Evolutionary conservation across 495 filamentous ascomycete species (phyloP).

Genomic region (Neurospora intermedia): DNA sequence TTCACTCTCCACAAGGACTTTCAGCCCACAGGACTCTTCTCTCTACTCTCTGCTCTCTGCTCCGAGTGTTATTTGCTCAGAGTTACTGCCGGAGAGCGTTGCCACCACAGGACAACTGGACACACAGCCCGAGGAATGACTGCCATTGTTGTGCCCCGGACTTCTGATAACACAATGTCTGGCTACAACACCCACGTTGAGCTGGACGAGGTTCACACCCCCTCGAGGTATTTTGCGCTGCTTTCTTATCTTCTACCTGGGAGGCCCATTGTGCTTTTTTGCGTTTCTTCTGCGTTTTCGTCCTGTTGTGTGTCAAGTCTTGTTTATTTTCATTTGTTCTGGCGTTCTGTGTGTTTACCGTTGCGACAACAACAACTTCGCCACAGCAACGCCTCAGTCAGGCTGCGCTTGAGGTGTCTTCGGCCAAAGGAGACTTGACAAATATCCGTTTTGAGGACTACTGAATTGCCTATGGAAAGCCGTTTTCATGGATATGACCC

Average conservation of each 20-base stretch:
- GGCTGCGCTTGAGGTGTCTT: not conserved
- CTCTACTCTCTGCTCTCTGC: slow-evolving; percentile 8
- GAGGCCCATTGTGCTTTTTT: slow-evolving; percentile 24
- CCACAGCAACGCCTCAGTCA: not conserved
- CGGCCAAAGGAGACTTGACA: not conserved
- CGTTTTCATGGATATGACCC: not conserved
- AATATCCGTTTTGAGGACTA: not conserved
- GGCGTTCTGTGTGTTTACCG: not conserved
- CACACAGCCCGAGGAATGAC: slow-evolving; percentile 22
- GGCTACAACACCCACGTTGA: slow-evolving; percentile 34
- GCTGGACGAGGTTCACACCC: slow-evolving; percentile 42
- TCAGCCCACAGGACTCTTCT: slow-evolving; percentile 15
- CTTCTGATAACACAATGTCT: slow-evolving; percentile 31
- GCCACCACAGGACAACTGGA: slow-evolving; percentile 1
- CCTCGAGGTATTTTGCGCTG: slow-evolving; percentile 40
- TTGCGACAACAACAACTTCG: not conserved
- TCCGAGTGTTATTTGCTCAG: slow-evolving; percentile 12
- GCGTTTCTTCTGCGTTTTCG: not conserved
- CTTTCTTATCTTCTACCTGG: slow-evolving; percentile 21
- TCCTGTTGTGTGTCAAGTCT: slow-evolving; percentile 21
- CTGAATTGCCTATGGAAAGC: not conserved
- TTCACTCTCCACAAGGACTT: not conserved
- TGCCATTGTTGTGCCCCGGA: slow-evolving; percentile 34
- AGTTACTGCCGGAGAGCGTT: not conserved
- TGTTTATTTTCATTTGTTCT: slow-evolving; percentile 11